A percentile compares a stretch with the other conserved stretches of the same genome.
phyloP scores from a whole-genome alignment of 225 moss, liverwort and hornwort genomes.

The Sphagnum contortum region DNA sequence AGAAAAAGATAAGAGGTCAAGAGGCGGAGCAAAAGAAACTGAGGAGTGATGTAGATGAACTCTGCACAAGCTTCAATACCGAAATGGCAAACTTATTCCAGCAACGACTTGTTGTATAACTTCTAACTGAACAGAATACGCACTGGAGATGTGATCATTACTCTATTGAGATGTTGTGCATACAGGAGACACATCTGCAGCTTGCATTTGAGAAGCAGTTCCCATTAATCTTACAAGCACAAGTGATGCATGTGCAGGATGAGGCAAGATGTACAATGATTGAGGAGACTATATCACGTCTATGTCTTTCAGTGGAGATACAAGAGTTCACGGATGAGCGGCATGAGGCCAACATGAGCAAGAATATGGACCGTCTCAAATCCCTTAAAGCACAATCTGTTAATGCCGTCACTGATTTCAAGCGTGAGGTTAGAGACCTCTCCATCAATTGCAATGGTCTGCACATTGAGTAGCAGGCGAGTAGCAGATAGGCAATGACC shows the following conservation, averaged over 20 bases:
- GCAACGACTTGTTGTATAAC: conserved; percentile 42
- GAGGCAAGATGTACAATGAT: conserved; percentile 52
- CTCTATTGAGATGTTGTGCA: no score
- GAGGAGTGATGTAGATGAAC: conserved; percentile 44
- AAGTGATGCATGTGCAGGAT: conserved; percentile 20
- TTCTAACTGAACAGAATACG: no score
- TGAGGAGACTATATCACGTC: conserved; percentile 67
- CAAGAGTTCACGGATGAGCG: conserved; percentile 74
- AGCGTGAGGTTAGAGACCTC: conserved; percentile 46
- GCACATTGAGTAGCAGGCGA: no score
- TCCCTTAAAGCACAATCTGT: conserved; percentile 57
- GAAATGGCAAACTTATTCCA: conserved; percentile 59
- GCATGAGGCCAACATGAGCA: conserved; percentile 40
- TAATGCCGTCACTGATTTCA: conserved; percentile 48
- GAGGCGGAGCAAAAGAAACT: conserved; percentile 71
- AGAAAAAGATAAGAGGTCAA: conserved; percentile 62
- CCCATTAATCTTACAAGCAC: no score
- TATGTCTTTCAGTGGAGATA: conserved; percentile 52
- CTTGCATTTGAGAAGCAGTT: no score
- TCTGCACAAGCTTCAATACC: conserved; percentile 49
- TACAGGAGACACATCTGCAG: no score
- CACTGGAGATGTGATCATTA: no score
- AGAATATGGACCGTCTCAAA: conserved; percentile 51
- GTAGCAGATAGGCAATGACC: no score
- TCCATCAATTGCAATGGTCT: no score